Conservation (phyloP, 768 basidiomycete genomes). For the Tephrocybe sp. region DNA sequence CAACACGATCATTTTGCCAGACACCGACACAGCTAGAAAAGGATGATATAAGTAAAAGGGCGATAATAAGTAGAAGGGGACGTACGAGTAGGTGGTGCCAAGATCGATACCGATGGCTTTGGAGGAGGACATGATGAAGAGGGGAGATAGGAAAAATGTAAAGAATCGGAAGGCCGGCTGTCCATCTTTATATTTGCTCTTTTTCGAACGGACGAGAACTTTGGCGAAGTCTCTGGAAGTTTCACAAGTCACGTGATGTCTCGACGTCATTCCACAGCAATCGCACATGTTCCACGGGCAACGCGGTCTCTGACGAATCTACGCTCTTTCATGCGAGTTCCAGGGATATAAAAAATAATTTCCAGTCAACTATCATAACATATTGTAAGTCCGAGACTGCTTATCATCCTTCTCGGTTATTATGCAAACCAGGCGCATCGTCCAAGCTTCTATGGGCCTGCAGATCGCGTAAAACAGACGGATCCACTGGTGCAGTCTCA, state of each 20-base stretch:
- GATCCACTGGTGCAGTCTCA: conserved; percentile 60
- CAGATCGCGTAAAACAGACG: conserved; percentile 82
- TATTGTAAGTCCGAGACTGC: conserved; percentile 2
- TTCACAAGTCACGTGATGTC: conserved; percentile 37
- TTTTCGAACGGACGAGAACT: conserved; percentile 41
- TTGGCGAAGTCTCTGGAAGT: conserved; percentile 48
- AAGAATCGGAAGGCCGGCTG: conserved; percentile 6
- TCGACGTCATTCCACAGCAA: conserved; percentile 15
- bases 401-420: conserved; percentile 19
- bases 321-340: neutral
- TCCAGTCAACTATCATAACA: conserved; percentile 1
- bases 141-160: conserved; percentile 15
- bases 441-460: conserved; percentile 87
- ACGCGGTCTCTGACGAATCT: too few relatives aligned
- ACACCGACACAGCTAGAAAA: conserved; percentile 90
- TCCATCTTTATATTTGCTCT: conserved; percentile 35
- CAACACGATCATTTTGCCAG: conserved; percentile 99
- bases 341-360: conserved; percentile 2
- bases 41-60: conserved; percentile 13
- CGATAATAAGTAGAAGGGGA: conserved; percentile 17
- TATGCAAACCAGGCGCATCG: conserved; percentile 34
- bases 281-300: conserved; percentile 2
- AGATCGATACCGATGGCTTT: conserved; percentile 92
- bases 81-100: conserved; percentile 91
- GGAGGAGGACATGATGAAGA: conserved; percentile 48